A percentile compares a stretch with the other conserved stretches of the same genome.
phyloP scores from a whole-genome alignment of 2,329 filamentous ascomycete species.

The Hypomyces perniciosus region DNA sequence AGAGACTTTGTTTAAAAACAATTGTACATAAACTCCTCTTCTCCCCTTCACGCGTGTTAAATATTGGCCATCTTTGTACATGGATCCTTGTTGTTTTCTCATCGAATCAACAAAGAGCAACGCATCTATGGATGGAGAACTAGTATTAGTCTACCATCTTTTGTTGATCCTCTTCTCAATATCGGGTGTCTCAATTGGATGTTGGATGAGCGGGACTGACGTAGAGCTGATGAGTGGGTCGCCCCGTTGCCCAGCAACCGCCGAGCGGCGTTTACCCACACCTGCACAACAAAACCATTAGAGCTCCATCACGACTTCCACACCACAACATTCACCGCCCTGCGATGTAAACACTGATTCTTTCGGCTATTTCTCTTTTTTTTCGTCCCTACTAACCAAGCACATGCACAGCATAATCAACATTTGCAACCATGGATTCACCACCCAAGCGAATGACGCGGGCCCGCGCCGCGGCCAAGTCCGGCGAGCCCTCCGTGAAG shows the following conservation, averaged over 20 bases:
- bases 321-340: conserved; percentile 16
- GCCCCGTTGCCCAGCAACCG: conserved; percentile 17
- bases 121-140: background rate
- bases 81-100: background rate
- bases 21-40: background rate
- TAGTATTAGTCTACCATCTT: background rate
- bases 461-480: conserved; percentile 39
- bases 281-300: conserved; percentile 13
- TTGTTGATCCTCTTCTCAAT: background rate
- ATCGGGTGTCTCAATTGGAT: background rate
- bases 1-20: background rate
- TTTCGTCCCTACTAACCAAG: conserved; percentile 10
- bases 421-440: conserved; percentile 40
- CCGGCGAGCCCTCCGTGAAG: conserved; percentile 29
- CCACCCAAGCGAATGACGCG: conserved; percentile 57
- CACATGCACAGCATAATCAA: conserved; percentile 24
- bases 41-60: background rate
- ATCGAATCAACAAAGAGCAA: background rate
- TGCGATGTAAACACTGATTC: conserved; percentile 22
- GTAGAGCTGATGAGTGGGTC: background rate
- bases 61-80: background rate
- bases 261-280: conserved; percentile 2
- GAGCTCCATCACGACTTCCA: conserved; percentile 8
- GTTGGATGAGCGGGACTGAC: background rate
- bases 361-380: conserved; percentile 13